A percentile compares a stretch with the other conserved stretches of the same genome.
Conservation (phyloP, 2,329 filamentous ascomycete species). For the Phoma sp. region DNA sequence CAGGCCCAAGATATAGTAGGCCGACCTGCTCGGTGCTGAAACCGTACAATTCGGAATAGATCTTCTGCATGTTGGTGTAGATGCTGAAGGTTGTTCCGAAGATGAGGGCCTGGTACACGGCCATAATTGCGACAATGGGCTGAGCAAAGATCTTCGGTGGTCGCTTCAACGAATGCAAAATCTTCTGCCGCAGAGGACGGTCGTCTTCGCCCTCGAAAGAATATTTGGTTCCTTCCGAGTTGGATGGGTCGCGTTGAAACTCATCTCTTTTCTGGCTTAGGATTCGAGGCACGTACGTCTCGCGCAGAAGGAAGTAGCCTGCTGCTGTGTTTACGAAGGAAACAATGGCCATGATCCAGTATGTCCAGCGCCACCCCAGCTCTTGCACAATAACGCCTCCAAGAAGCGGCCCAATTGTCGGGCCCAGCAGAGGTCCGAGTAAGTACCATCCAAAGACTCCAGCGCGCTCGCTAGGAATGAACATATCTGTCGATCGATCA, state of each 20-base stretch:
- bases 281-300: constrained; percentile 53
- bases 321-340: constrained; percentile 49
- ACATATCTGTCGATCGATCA: constrained; percentile 53
- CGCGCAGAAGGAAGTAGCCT: constrained; percentile 53
- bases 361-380: constrained; percentile 56
- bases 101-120: constrained; percentile 54
- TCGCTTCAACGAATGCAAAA: constrained; percentile 47
- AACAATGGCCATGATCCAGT: constrained; percentile 55
- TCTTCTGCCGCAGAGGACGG: constrained; percentile 45
- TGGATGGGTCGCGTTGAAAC: constrained; percentile 38
- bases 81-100: constrained; percentile 57
- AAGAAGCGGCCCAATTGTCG: constrained; percentile 51
- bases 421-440: constrained; percentile 52
- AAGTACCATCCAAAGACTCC: constrained; percentile 56
- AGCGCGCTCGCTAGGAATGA: constrained; percentile 53
- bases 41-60: constrained; percentile 52
- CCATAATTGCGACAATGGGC: constrained; percentile 55
- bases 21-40: constrained; percentile 56
- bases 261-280: constrained; percentile 44
- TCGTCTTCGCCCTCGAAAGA: constrained; percentile 52
- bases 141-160: constrained; percentile 53
- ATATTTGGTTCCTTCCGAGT: constrained; percentile 43
- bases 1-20: constrained; percentile 53
- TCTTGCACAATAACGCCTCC: constrained; percentile 54
- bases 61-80: constrained; percentile 57